These are phyloP conservation scores for Paraphaeosphaeria sporulosa DNA, from an alignment of 2,329 filamentous ascomycete species.

Conservation along the genomic window DNA sequence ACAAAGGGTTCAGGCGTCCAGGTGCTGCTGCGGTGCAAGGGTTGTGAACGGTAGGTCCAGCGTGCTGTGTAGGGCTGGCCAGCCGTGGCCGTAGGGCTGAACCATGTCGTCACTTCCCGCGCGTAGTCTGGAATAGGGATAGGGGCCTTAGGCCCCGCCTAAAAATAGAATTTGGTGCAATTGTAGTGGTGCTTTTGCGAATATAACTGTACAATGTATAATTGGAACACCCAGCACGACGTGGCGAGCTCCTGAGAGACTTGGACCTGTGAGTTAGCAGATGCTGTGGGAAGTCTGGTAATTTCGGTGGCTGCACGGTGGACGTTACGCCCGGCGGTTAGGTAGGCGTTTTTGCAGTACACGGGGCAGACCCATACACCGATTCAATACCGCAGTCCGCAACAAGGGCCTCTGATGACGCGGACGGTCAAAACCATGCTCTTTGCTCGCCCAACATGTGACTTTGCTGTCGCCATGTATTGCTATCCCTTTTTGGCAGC, in stretches of 20 bases:
- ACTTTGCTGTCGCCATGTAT: not conserved
- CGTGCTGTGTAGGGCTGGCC: slow-evolving; percentile 7
- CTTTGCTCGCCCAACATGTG: slow-evolving; percentile 2
- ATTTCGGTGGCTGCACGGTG: slow-evolving; percentile 13
- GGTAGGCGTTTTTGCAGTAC: slow-evolving; percentile 23
- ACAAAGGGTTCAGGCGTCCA: slow-evolving; percentile 13
- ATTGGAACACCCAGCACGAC: slow-evolving; percentile 15
- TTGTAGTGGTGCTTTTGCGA: slow-evolving; percentile 5
- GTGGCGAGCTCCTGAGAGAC: slow-evolving; percentile 12
- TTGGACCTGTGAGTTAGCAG: not conserved
- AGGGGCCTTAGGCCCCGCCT: not conserved
- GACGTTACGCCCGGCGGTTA: slow-evolving; percentile 13
- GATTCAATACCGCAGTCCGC: slow-evolving; percentile 13
- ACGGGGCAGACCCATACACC: slow-evolving; percentile 12
- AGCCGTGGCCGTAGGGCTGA: slow-evolving; percentile 21
- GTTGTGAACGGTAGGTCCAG: slow-evolving; percentile 12
- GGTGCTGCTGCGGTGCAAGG: slow-evolving; percentile 13
- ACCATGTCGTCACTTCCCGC: slow-evolving; percentile 3
- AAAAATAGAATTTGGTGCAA: slow-evolving; percentile 9
- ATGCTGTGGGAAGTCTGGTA: slow-evolving; percentile 1
- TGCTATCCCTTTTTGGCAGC: not conserved
- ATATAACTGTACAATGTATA: slow-evolving; percentile 13
- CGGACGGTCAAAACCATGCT: not conserved
- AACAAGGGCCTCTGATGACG: slow-evolving; percentile 1
- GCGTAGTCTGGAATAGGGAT: slow-evolving; percentile 3